Evolutionary conservation across 805 yeast species (phyloP).

Genomic region (Tetrapisispora arboricola): DNA sequence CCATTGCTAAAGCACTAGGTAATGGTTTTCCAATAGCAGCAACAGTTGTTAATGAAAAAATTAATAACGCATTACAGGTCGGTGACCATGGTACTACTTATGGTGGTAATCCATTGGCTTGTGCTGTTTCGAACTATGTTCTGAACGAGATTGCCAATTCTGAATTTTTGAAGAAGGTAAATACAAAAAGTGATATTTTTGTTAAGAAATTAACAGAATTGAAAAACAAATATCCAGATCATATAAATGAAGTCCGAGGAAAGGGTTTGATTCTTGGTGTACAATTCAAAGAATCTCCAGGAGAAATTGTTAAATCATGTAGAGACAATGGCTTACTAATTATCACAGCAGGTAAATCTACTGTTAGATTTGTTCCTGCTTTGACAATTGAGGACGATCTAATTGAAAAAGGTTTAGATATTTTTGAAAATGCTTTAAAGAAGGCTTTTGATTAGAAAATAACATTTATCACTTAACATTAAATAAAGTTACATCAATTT

Average conservation of each 20-base stretch:
- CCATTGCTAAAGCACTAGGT: conserved; percentile 93
- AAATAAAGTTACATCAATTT: not conserved
- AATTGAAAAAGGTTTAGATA: conserved; percentile 59
- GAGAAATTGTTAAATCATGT: conserved; percentile 51
- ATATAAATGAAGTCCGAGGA: conserved; percentile 68
- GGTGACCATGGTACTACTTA: conserved; percentile 98
- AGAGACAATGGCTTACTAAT: conserved; percentile 73
- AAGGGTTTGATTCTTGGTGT: conserved; percentile 81
- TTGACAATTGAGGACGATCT: conserved; percentile 66
- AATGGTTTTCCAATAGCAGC: conserved; percentile 97
- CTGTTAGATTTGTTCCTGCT: conserved; percentile 86
- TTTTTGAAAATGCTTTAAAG: conserved; percentile 44
- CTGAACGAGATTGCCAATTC: conserved; percentile 53
- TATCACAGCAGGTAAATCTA: conserved; percentile 88
- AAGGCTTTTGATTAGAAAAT: not conserved
- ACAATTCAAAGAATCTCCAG: conserved; percentile 60
- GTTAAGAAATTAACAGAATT: conserved; percentile 39
- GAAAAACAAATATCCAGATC: conserved; percentile 46
- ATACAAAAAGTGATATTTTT: conserved; percentile 49
- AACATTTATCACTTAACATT: not conserved
- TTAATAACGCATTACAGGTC: conserved; percentile 60
- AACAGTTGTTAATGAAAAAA: conserved; percentile 71
- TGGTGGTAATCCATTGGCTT: conserved; percentile 93
- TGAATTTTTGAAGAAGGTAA: conserved; percentile 52
- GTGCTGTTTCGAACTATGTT: conserved; percentile 72